Evolutionary conservation across 805 yeast genomes (phyloP).

Genomic region (Candida sithepensis): DNA sequence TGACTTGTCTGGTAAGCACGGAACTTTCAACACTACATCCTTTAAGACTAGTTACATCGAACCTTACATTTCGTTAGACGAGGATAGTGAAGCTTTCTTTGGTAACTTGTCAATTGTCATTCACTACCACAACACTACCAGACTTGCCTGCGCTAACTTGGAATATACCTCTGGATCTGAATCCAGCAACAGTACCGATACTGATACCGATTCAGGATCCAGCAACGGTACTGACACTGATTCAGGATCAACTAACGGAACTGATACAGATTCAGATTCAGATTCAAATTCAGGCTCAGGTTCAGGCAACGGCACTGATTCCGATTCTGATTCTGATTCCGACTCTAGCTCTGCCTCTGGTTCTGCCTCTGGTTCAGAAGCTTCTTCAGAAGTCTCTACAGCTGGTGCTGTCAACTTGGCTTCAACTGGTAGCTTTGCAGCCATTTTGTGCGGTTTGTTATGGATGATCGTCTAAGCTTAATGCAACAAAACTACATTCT

Average conservation of each 20-base stretch:
- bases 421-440: constrained; percentile 8
- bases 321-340: too few relatives aligned
- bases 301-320: too few relatives aligned
- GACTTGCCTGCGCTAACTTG: constrained; percentile 56
- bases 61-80: constrained; percentile 39
- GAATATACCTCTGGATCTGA: constrained; percentile 5
- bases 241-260: too few relatives aligned
- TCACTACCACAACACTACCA: constrained; percentile 46
- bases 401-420: background rate
- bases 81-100: constrained; percentile 34
- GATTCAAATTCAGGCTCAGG: too few relatives aligned
- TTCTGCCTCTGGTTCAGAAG: constrained; percentile 4
- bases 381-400: background rate
- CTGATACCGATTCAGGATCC: too few relatives aligned
- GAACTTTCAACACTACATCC: constrained; percentile 41
- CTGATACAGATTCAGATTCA: too few relatives aligned
- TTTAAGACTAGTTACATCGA: constrained; percentile 38
- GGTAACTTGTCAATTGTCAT: constrained; percentile 46
- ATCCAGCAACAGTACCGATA: background rate
- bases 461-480: constrained; percentile 3
- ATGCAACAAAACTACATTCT: too few relatives aligned
- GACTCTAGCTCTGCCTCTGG: too few relatives aligned
- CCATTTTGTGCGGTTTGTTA: constrained; percentile 19
- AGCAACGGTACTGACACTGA: too few relatives aligned
- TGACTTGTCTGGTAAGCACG: constrained; percentile 47